Conservation (phyloP, 805 yeast genomes). For the Saccharomyces paradoxus region DNA sequence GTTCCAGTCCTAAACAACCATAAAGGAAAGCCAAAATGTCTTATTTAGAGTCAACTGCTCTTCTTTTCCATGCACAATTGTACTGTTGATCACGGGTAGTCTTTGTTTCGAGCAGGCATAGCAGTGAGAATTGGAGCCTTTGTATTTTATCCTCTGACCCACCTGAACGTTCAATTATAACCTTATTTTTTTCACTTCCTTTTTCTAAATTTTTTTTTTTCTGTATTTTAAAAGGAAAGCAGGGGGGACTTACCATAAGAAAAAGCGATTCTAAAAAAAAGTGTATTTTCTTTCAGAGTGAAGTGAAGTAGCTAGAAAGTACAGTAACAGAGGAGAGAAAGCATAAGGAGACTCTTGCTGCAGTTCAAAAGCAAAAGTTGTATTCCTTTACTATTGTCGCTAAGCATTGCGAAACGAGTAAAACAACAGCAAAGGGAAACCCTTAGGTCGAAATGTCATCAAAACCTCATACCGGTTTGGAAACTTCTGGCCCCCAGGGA, state of each 20-base stretch:
- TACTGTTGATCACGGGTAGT: neutral
- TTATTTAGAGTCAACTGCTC: neutral
- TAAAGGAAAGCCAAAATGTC: too few relatives aligned
- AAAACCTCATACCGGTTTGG: neutral
- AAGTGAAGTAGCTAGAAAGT: neutral
- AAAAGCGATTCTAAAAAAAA: neutral
- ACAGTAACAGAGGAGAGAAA: neutral
- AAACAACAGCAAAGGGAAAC: neutral
- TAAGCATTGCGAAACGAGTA: neutral
- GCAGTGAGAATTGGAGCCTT: neutral
- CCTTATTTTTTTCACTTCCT: neutral
- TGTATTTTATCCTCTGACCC: neutral
- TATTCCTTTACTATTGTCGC: neutral
- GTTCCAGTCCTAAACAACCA: too few relatives aligned
- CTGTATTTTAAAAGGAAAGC: neutral
- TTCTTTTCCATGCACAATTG: neutral
- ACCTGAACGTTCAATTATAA: neutral
- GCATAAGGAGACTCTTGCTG: neutral
- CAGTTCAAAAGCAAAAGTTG: neutral
- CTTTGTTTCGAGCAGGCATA: neutral
- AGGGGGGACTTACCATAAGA: neutral
- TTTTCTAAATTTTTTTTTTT: neutral
- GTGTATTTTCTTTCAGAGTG: neutral
- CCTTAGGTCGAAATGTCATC: neutral
- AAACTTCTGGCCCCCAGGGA: neutral